These are phyloP conservation scores for Camellia oleifera DNA, from an alignment of 179 eudicot genomes.

Conservation along the genomic window DNA sequence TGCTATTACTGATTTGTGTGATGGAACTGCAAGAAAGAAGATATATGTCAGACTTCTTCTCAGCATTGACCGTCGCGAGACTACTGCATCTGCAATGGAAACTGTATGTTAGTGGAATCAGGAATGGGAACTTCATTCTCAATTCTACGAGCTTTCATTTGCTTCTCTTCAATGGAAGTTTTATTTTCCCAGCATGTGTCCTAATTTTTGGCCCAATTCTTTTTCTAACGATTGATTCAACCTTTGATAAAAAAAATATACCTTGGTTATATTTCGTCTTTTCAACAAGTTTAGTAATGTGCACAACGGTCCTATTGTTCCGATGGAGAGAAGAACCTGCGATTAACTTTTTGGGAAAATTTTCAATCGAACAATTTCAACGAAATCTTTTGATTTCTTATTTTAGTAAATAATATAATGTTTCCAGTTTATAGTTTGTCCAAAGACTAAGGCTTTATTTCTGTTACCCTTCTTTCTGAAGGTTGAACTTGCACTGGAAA, in stretches of 20 bases:
- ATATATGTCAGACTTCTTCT: conserved; percentile 82
- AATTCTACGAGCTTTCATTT: background rate
- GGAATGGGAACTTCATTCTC: too few relatives aligned
- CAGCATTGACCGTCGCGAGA: conserved; percentile 91
- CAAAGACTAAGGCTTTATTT: background rate
- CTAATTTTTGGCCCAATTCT: background rate
- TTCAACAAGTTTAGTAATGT: too few relatives aligned
- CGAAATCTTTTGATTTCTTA: too few relatives aligned
- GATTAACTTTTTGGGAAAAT: too few relatives aligned
- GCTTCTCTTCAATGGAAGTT: background rate
- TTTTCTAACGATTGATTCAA: background rate
- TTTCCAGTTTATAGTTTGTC: background rate
- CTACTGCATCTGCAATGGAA: conserved; percentile 86
- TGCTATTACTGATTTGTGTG: conserved; percentile 19
- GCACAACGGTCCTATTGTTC: too few relatives aligned
- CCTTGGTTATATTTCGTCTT: too few relatives aligned
- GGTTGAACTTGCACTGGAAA: conserved; percentile 80
- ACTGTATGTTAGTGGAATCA: conserved; percentile 51
- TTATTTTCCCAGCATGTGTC: background rate
- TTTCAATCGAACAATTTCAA: too few relatives aligned
- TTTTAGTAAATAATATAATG: background rate
- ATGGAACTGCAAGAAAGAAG: conserved; percentile 46
- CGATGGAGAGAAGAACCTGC: too few relatives aligned
- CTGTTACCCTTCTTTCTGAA: conserved; percentile 24
- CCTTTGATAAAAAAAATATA: too few relatives aligned